Evolutionary conservation across 305 asterid species (phyloP).

Genomic region (Caryopteris hybrid): DNA sequence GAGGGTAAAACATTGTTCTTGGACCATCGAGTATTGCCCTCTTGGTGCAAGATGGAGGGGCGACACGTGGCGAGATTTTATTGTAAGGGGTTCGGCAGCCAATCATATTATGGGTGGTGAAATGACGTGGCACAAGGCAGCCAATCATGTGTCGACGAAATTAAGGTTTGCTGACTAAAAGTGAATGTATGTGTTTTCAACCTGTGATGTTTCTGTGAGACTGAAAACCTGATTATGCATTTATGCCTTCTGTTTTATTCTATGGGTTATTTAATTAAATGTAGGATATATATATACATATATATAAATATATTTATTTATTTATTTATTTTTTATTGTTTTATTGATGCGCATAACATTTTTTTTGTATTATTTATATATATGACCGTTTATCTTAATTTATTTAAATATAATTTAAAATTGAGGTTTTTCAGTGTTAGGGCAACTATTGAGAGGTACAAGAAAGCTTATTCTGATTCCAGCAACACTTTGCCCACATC

Average conservation of each 20-base stretch:
- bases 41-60: slow-evolving; percentile 20
- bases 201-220: slow-evolving; percentile 25
- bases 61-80: slow-evolving; percentile 41
- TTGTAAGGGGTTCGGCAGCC: slow-evolving; percentile 24
- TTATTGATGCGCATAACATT: too few species aligned
- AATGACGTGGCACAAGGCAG: slow-evolving; percentile 57
- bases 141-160: slow-evolving; percentile 77
- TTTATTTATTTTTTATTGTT: too few species aligned
- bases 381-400: neutral
- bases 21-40: slow-evolving; percentile 20
- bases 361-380: too few species aligned
- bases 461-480: slow-evolving; percentile 66
- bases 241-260: neutral
- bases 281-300: too few species aligned
- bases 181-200: slow-evolving; percentile 30
- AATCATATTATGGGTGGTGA: slow-evolving; percentile 73
- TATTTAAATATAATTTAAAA: neutral
- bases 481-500: slow-evolving; percentile 54
- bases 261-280: neutral
- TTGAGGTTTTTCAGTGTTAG: slow-evolving; percentile 44
- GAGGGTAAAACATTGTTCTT: slow-evolving; percentile 18
- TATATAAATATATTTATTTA: too few species aligned
- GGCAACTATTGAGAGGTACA: slow-evolving; percentile 76
- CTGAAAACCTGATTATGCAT: slow-evolving; percentile 9
- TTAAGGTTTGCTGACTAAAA: slow-evolving; percentile 64